phyloP scores from a whole-genome alignment of 306 rosid genomes.

The Rosa rugosa region DNA sequence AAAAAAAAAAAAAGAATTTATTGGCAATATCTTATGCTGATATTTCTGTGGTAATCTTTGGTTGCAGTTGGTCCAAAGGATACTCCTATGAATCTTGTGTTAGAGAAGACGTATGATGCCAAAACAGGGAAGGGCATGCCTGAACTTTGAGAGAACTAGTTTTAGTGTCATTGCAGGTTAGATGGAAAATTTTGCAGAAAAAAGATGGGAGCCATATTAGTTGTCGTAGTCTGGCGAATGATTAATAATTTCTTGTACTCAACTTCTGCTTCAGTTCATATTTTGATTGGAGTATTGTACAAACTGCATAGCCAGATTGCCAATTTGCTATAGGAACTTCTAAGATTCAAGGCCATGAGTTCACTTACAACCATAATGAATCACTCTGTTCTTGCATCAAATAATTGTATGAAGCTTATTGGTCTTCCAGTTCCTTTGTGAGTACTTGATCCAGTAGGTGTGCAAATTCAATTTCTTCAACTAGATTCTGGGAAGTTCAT shows the following conservation, averaged over 20 bases:
- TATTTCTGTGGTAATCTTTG: conserved; percentile 6
- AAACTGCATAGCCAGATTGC: neutral
- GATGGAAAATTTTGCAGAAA: conserved; percentile 12
- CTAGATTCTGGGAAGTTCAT: neutral
- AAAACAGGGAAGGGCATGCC: conserved; percentile 93
- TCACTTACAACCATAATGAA: neutral
- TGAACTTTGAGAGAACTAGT: conserved; percentile 48
- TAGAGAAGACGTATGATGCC: conserved; percentile 75
- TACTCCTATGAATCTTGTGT: conserved; percentile 65
- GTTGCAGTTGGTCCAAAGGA: conserved; percentile 89
- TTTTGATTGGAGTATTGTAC: neutral
- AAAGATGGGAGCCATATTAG: neutral
- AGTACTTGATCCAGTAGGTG: neutral
- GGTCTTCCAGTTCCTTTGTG: neutral
- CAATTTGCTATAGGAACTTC: neutral
- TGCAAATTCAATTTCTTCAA: neutral
- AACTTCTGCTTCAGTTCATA: neutral
- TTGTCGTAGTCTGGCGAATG: conserved; percentile 10
- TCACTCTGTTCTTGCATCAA: neutral
- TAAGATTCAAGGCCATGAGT: neutral
- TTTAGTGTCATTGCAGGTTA: neutral
- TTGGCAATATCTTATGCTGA: conserved; percentile 3
- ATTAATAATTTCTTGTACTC: neutral
- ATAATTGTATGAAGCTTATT: neutral
- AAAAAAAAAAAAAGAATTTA: neutral